Evolutionary conservation across 805 yeast species (phyloP), one percentile per base, ranked within the genome.

Genomic region (Zygosaccharomyces gambellarensis): DNA sequence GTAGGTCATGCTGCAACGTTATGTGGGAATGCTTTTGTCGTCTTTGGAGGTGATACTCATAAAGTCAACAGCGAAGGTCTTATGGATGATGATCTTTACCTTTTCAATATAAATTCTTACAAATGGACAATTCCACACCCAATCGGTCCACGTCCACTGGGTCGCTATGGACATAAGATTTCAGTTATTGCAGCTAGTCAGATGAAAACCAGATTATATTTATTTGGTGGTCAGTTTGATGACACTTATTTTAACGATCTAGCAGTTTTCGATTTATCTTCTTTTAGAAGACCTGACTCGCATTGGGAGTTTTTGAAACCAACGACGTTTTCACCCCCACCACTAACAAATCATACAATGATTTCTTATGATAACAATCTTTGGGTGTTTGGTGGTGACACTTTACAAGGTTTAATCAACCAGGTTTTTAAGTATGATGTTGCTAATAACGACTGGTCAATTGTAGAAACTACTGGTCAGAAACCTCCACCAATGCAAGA

Each of bases 21-120:
- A 30, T 84, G 95, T 52, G 99, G 98, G 11, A 92, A 90, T 63
- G 98, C 98, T 1, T 94, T 85, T 61, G 90, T 94, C 40, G 81
- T 94, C 11, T 92, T 88, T 69, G 99, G 98, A 31, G 99, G 99
- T 61, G 99, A 94, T 65, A 94, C 98, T 1, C 86, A 83, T 36
- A 78, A 79, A 57, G 85, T 82, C 45, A 84, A 90, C 31, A 89
- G 85, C 62, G 78, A 78, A 43, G 89, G 89, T 5, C 81, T 80
- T 49, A 83, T 95, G 56, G 99, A 94, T 69, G 90, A 92, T 69
- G 88, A 87, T 63, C 73, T 94, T 52, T 94, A 94, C 67, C 77
- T 94, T 60, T 85, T 94, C 72, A 86, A 87, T 67, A 84, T 86
- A 53, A 81, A 84, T 44, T 81, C 90, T 1, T 73, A 80, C 54